phyloP scores from a whole-genome alignment of 2,329 filamentous ascomycete species.

The Chaetomium strumarium region DNA sequence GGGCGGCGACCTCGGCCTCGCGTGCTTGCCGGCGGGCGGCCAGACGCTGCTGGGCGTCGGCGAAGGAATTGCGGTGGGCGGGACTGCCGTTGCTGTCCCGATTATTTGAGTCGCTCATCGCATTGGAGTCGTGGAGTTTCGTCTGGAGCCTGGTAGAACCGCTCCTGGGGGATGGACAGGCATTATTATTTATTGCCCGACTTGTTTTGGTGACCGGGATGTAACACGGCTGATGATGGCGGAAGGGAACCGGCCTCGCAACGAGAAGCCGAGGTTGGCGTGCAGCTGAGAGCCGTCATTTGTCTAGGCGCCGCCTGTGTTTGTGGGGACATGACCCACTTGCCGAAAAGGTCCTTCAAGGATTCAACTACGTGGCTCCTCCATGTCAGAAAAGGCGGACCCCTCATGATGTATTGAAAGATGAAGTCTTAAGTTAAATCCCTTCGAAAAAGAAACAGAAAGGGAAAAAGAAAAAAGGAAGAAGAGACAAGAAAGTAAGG shows the following conservation, averaged over 20 bases:
- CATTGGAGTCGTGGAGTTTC: background rate
- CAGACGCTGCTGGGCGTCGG: constrained; percentile 82
- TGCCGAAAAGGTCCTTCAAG: background rate
- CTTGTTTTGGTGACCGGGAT: background rate
- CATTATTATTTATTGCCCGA: constrained; percentile 5
- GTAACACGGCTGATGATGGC: background rate
- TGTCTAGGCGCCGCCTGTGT: background rate
- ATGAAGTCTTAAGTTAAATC: too few species aligned
- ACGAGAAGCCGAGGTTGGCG: constrained; percentile 18
- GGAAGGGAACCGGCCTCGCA: background rate
- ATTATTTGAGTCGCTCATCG: constrained; percentile 15
- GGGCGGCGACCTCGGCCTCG: constrained; percentile 58
- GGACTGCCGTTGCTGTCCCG: background rate
- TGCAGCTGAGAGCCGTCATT: constrained; percentile 14
- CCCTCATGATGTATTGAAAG: too few species aligned
- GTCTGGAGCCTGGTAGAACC: background rate
- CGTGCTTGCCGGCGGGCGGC: constrained; percentile 72
- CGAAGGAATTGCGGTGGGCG: constrained; percentile 50
- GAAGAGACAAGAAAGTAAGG: too few species aligned
- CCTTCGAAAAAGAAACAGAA: too few species aligned
- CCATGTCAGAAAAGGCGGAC: too few species aligned
- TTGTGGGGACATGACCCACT: background rate
- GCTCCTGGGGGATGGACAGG: background rate
- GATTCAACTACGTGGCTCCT: background rate
- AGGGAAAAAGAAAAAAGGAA: too few species aligned